A percentile compares a stretch with the other conserved stretches of the same genome.
These are phyloP conservation scores for Fusarium torreyae DNA, from an alignment of 2,329 filamentous ascomycete species.

Conservation along the genomic window DNA sequence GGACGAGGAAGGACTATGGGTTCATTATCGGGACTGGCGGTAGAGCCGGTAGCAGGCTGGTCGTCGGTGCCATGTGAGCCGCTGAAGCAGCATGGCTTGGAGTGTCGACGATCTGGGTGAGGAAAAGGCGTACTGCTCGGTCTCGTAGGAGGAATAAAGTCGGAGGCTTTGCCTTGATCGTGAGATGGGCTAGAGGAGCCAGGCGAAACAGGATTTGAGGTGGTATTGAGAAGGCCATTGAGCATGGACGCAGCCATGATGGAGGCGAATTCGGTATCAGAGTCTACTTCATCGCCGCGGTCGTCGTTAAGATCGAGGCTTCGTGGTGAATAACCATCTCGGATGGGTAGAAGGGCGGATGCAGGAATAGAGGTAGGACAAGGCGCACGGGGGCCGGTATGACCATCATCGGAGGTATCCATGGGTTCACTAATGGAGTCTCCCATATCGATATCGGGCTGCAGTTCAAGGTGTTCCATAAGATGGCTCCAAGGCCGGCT, in stretches of 20 bases:
- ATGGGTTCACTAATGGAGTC: slow-evolving; percentile 48
- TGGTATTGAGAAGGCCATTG: slow-evolving; percentile 56
- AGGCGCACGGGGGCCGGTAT: slow-evolving; percentile 33
- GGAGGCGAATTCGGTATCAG: slow-evolving; percentile 55
- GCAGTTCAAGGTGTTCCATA: slow-evolving; percentile 45
- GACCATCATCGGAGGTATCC: slow-evolving; percentile 46
- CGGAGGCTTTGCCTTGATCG: slow-evolving; percentile 61
- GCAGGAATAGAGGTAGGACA: slow-evolving; percentile 41
- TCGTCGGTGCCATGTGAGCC: slow-evolving; percentile 46
- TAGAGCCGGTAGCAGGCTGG: slow-evolving; percentile 32
- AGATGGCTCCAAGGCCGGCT: slow-evolving; percentile 42
- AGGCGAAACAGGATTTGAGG: slow-evolving; percentile 70
- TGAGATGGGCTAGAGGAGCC: slow-evolving; percentile 68
- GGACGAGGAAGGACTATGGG: slow-evolving; percentile 34
- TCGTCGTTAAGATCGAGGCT: slow-evolving; percentile 34
- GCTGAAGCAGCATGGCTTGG: slow-evolving; percentile 50
- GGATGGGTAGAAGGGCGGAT: slow-evolving; percentile 45
- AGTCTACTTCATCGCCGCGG: slow-evolving; percentile 41
- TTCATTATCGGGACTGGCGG: slow-evolving; percentile 38
- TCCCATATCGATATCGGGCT: slow-evolving; percentile 45
- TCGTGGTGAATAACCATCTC: slow-evolving; percentile 43
- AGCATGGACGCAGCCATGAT: slow-evolving; percentile 58
- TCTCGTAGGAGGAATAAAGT: slow-evolving; percentile 58
- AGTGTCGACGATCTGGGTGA: slow-evolving; percentile 64
- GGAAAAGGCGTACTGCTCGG: slow-evolving; percentile 74